Conservation (phyloP, 164 flowering plant genomes). For the Vitis rotundifolia region DNA sequence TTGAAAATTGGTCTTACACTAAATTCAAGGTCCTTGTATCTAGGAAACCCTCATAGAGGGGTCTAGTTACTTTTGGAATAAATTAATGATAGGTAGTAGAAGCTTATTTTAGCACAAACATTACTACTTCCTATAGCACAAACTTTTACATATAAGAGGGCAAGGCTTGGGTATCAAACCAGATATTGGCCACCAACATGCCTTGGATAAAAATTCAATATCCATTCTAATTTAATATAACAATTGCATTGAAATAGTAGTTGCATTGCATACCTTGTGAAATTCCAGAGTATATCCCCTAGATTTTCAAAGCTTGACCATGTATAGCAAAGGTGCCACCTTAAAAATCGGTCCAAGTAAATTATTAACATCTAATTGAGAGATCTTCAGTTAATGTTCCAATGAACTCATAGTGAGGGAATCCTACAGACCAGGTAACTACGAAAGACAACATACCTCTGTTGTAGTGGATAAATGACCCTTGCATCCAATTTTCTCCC, state of each 20-base stretch:
- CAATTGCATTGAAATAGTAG: background rate
- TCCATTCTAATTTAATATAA: background rate
- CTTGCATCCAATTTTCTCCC: slow-evolving; percentile 89
- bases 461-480: slow-evolving; percentile 90
- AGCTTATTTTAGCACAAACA: no score
- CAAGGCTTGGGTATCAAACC: no score
- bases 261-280: slow-evolving; percentile 81
- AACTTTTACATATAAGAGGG: no score
- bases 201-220: background rate
- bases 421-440: no score
- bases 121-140: no score
- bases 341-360: slow-evolving; percentile 64
- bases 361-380: background rate
- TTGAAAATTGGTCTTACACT: background rate
- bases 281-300: slow-evolving; percentile 97
- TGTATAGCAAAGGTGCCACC: slow-evolving; percentile 92
- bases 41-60: no score
- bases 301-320: slow-evolving; percentile 94
- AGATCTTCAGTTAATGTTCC: background rate
- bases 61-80: no score
- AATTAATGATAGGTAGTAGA: no score
- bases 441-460: slow-evolving; percentile 61
- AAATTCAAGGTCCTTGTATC: no score
- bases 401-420: background rate
- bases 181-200: no score